phyloP scores from a whole-genome alignment of 306 rosid genomes.

The Pyrus communis region DNA sequence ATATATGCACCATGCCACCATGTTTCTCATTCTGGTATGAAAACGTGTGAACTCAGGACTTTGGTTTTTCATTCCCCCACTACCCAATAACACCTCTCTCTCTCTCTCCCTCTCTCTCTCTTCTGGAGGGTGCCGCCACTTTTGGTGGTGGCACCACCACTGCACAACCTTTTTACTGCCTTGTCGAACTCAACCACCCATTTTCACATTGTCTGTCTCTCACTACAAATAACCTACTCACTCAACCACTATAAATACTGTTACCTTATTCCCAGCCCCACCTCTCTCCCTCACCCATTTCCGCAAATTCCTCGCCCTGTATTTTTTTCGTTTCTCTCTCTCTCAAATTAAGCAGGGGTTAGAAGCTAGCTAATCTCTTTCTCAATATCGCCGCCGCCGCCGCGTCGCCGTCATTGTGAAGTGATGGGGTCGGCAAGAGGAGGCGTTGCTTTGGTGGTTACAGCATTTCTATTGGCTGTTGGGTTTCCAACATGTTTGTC shows the following conservation, averaged over 20 bases:
- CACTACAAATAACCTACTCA: neutral
- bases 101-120: neutral
- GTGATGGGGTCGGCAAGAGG: constrained; percentile 27
- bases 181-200: neutral
- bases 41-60: neutral
- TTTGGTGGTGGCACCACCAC: neutral
- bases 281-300: neutral
- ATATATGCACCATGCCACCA: neutral
- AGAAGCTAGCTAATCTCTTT: neutral
- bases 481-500: constrained; percentile 38
- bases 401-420: neutral
- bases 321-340: neutral
- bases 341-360: neutral
- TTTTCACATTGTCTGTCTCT: neutral
- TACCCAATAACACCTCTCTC: neutral
- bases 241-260: neutral
- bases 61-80: neutral
- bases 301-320: neutral
- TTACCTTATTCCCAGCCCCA: neutral
- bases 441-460: constrained; percentile 11
- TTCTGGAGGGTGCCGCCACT: neutral
- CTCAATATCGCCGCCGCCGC: neutral
- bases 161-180: neutral
- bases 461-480: constrained; percentile 14
- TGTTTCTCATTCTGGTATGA: neutral